A percentile compares a stretch with the other conserved stretches of the same genome.
Conservation (phyloP, 1,284 basidiomycete genomes). For the Gymnopus androsaceus region DNA sequence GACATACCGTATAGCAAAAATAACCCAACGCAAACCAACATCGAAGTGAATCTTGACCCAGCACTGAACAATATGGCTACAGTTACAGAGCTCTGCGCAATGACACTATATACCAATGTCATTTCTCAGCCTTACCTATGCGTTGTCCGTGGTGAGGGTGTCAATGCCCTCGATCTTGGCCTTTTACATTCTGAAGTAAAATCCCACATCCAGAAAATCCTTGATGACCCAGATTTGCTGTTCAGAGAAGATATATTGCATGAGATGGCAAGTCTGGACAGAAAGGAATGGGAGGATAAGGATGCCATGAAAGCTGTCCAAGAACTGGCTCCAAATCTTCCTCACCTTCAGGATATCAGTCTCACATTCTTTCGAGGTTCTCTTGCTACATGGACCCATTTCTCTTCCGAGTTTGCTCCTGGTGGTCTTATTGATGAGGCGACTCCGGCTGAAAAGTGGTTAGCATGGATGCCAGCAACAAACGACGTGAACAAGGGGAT, state of each 20-base stretch:
- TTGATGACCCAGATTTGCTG: constrained; percentile 6
- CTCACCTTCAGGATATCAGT: constrained; percentile 12
- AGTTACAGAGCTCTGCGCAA: constrained; percentile 27
- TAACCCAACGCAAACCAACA: constrained; percentile 18
- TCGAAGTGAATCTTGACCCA: constrained; percentile 27
- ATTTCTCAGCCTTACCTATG: constrained; percentile 24
- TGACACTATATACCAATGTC: constrained; percentile 25
- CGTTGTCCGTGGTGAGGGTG: neutral
- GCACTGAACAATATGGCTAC: constrained; percentile 27
- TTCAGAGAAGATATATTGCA: neutral
- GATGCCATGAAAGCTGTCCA: constrained; percentile 13
- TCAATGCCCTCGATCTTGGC: constrained; percentile 13
- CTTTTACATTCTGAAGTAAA: constrained; percentile 17
- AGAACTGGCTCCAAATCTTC: neutral
- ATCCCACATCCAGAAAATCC: constrained; percentile 10
- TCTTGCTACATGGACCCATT: constrained; percentile 24
- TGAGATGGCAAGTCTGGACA: constrained; percentile 1
- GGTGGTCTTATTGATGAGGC: too few species aligned
- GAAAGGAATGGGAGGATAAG: constrained; percentile 7
- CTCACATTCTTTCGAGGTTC: constrained; percentile 22
- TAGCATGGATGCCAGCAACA: constrained; percentile 24
- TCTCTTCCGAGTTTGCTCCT: too few species aligned
- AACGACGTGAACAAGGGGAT: too few species aligned
- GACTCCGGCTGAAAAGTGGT: constrained; percentile 2
- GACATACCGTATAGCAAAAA: constrained; percentile 24